Evolutionary conservation across 352 stramenopile genomes (phyloP), one percentile per base, ranked within the genome.

Genomic region (Blastocystis sp.): DNA sequence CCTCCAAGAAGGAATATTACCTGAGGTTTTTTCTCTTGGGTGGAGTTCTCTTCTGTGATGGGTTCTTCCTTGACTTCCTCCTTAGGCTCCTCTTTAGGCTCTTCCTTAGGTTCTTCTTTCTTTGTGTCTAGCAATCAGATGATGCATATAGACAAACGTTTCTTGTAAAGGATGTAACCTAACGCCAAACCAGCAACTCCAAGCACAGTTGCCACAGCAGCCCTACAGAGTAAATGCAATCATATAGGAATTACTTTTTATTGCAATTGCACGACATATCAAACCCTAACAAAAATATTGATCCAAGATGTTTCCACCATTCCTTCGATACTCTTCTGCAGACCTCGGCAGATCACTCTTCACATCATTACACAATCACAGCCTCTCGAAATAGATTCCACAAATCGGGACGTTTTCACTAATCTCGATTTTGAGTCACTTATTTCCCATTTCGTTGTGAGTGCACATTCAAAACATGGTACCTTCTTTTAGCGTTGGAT

Each of bases 1-100:
- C 94, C 95, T 77, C 95, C 95, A 75, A 97, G 91, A 73, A 97
- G 93, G 90, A 97, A 97, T 77, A 97, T 90, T 45, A 97, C 89
- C 53, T 90, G 75, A 45, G 90, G 91, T 75, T 90, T 91, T 15
- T 59, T 53, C 3, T 70, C 55, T 2, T 77, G 23, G 29, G 29
- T 34, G 29, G 29, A 34, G 29, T 34, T 34, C 29, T 34, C 29
- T 34, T 34, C 29, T 9, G 26, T 23, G 3, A 3, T 53, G 50
- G 73, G 73, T 7, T 20, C 61, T 43, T 90, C 76, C 54, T 91
- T n/a, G 3, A 54, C 59, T 4, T 91, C 69, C 93, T 96, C 96
- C 90, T 96, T 93, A 1, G 92, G 39, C 90, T 96, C 93, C 93
- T 96, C 96, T 59, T 91, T 59, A 2, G 50, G 90, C 15, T 92